Evolutionary conservation across 2,329 filamentous ascomycete species (phyloP).

Genomic region (Hypomyces perniciosus): DNA sequence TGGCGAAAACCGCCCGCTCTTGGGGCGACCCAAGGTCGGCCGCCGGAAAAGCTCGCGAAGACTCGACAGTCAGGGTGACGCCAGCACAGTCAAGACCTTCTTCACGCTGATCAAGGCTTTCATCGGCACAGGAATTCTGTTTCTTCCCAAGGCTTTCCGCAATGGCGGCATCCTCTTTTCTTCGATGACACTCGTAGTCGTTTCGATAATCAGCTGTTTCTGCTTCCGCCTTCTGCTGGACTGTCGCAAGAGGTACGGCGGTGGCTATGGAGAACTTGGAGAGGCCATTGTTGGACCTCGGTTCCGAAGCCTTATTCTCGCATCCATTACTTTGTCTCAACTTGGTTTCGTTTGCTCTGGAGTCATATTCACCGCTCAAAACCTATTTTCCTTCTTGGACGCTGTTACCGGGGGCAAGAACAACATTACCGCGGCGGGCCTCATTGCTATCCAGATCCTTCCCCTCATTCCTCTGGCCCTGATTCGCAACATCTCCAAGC

Average conservation of each 20-base stretch:
- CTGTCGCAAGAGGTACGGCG: slow-evolving; percentile 58
- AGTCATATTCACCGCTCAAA: slow-evolving; percentile 72
- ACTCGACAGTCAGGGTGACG: slow-evolving; percentile 48
- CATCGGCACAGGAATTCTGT: slow-evolving; percentile 76
- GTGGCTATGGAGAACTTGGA: slow-evolving; percentile 70
- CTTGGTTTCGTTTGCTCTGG: slow-evolving; percentile 74
- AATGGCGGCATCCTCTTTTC: slow-evolving; percentile 75
- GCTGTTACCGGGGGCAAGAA: slow-evolving; percentile 49
- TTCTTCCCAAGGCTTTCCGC: slow-evolving; percentile 71
- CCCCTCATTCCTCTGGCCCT: slow-evolving; percentile 60
- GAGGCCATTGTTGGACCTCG: slow-evolving; percentile 56
- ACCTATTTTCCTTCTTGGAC: slow-evolving; percentile 59
- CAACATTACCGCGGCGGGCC: slow-evolving; percentile 42
- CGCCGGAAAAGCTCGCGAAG: slow-evolving; percentile 46
- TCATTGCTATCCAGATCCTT: slow-evolving; percentile 62
- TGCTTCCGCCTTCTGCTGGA: slow-evolving; percentile 68
- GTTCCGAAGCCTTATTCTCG: slow-evolving; percentile 60
- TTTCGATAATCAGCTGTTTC: slow-evolving; percentile 60
- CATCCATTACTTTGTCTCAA: slow-evolving; percentile 67
- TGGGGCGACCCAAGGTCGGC: slow-evolving; percentile 33
- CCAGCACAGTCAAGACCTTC: slow-evolving; percentile 65
- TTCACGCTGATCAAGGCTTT: slow-evolving; percentile 76
- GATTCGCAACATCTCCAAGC: slow-evolving; percentile 69
- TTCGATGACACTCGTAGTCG: slow-evolving; percentile 57
- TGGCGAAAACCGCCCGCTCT: slow-evolving; percentile 53